Conservation (phyloP, 2,329 filamentous ascomycete genomes). For the Lachnellula occidentalis region DNA sequence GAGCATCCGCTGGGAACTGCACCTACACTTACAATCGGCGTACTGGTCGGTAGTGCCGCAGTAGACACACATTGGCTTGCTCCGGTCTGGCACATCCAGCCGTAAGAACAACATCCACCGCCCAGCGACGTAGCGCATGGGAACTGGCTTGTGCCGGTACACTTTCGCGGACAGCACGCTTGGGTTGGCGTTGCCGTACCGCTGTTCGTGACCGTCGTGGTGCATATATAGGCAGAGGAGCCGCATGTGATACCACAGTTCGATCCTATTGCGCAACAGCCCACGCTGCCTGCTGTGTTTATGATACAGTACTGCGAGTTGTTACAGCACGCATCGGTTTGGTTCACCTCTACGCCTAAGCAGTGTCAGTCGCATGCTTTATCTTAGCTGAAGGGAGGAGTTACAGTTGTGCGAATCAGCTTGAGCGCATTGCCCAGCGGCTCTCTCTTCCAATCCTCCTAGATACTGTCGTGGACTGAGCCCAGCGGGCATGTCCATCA, state of each 20-base stretch:
- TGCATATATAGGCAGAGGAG: conserved; percentile 28
- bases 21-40: conserved; percentile 31
- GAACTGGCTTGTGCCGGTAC: conserved; percentile 27
- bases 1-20: conserved; percentile 40
- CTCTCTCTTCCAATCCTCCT: conserved; percentile 13
- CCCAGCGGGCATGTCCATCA: conserved; percentile 12
- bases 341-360: conserved; percentile 40
- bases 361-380: background rate
- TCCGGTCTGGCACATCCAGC: conserved; percentile 36
- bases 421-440: conserved; percentile 11
- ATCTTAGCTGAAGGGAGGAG: background rate
- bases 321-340: conserved; percentile 36
- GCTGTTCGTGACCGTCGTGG: conserved; percentile 22
- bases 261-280: conserved; percentile 39
- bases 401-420: conserved; percentile 25
- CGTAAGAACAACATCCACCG: conserved; percentile 43
- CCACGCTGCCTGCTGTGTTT: conserved; percentile 28
- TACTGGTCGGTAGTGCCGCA: conserved; percentile 19
- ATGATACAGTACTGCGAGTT: conserved; percentile 44
- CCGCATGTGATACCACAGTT: conserved; percentile 37
- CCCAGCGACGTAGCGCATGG: conserved; percentile 32
- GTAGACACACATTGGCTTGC: conserved; percentile 32
- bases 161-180: conserved; percentile 32
- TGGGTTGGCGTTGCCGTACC: conserved; percentile 13
- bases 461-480: conserved; percentile 25